Base-by-base conservation (phyloP, 2,329 filamentous ascomycete species). In the Macrophomina tecta region DNA sequence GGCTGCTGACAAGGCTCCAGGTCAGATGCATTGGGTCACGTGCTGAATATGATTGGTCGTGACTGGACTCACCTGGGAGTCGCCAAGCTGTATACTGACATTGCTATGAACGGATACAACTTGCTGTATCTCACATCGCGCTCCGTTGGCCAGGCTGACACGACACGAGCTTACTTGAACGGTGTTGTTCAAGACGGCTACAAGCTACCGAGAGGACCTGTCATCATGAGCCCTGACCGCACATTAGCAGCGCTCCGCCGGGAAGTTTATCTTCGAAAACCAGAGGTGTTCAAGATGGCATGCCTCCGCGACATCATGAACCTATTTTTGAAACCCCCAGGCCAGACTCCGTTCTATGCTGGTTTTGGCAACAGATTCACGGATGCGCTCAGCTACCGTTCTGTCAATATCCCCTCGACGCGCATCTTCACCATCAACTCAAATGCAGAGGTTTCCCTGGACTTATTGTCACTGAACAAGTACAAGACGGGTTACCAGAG, bases 231-330 rank as follows among this genome's bases (percentile, higher is more conserved):
- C 42, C 96, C 95, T 0, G 95, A 99, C 78, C 87, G 95, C 65
- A 98, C 94, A 0, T 96, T 98, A 81, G 94, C 96, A 7, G 96
- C 95, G 0, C 81, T 99, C 36, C 87, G 95, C 67, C 89, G 95
- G 56, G 95, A 99, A 77, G 88, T 99, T 5, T 99, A 99, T 76
- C 85, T 99, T 32, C 89, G 95, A 64, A 98, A 99, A 78, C 96
- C 95, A 0, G 94, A 99, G 76, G 93, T 99, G 7, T 99, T 99
- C 87, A 99, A 99, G 81, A 99, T 99, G 96, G 93, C 95, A 2
- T 99, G 95, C 69, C 82, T 99, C 23, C 89, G 95, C 48, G 95
- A 99, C 77, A 98, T 99, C 72, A 89, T 94, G 75, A 92, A 90
- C 67, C 85, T 99, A 0, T 99, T 97, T 75, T 90, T 74, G 72